Evolutionary conservation across 1,139 yeast genomes (phyloP).

Genomic region (Candida dubliniensis): DNA sequence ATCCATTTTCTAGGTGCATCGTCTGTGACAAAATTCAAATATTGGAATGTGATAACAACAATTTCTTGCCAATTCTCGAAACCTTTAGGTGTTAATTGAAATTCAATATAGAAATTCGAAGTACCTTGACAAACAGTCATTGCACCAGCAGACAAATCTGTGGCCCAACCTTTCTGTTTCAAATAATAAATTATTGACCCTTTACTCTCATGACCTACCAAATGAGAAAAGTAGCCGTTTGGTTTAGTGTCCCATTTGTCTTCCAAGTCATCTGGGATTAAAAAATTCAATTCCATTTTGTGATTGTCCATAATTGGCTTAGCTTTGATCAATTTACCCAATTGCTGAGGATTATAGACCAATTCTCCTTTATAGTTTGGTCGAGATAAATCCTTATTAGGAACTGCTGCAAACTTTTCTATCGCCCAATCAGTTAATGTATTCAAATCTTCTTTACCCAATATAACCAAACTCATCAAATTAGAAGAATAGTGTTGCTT

Average conservation of each 20-base stretch:
- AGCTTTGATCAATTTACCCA: constrained; percentile 59
- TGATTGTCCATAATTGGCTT: constrained; percentile 83
- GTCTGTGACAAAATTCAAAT: constrained; percentile 54
- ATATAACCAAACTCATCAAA: constrained; percentile 80
- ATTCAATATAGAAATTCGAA: constrained; percentile 63
- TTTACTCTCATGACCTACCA: constrained; percentile 86
- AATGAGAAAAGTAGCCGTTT: constrained; percentile 67
- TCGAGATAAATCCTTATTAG: constrained; percentile 51
- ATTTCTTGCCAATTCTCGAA: constrained; percentile 63
- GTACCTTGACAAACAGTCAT: constrained; percentile 68
- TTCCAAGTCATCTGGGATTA: constrained; percentile 71
- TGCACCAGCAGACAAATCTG: constrained; percentile 73
- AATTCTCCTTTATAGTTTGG: constrained; percentile 46
- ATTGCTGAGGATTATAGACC: constrained; percentile 41
- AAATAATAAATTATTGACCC: constrained; percentile 76
- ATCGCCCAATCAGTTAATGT: constrained; percentile 69
- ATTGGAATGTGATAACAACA: constrained; percentile 63
- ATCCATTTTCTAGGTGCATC: constrained; percentile 61
- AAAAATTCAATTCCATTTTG: constrained; percentile 64
- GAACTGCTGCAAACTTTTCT: constrained; percentile 64
- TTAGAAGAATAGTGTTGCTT: constrained; percentile 67
- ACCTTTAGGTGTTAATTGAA: constrained; percentile 78
- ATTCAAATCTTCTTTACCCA: constrained; percentile 80
- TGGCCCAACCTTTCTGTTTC: constrained; percentile 75
- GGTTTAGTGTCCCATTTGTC: constrained; percentile 69